These are phyloP conservation scores for Pestalotiopsis sp. DNA, from an alignment of 2,329 filamentous ascomycete genomes.

Conservation along the genomic window DNA sequence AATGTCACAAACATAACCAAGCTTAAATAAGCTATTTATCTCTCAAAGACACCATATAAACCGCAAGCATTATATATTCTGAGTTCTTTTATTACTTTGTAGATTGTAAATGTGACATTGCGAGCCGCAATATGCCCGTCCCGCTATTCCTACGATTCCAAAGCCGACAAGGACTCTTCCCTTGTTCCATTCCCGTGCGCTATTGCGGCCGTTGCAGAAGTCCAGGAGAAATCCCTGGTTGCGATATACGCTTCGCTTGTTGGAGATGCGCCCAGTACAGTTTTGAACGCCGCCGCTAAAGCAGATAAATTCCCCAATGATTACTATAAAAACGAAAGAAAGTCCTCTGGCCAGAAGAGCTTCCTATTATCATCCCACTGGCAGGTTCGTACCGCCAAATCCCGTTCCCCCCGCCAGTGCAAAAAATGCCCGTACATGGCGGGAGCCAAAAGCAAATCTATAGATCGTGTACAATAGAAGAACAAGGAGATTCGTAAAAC, in stretches of 20 bases:
- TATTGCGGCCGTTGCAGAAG: background rate
- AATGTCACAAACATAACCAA: no score
- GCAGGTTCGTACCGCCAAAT: background rate
- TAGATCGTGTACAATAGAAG: slow-evolving; percentile 14
- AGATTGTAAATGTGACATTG: no score
- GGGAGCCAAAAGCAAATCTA: slow-evolving; percentile 10
- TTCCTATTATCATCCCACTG: background rate
- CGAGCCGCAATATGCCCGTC: no score
- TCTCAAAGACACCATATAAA: no score
- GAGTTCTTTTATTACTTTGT: no score
- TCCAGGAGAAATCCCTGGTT: background rate
- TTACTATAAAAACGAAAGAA: slow-evolving; percentile 3
- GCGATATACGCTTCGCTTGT: background rate
- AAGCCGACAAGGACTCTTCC: background rate
- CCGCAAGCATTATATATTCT: no score
- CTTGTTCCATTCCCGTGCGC: background rate
- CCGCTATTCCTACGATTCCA: background rate
- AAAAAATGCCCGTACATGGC: background rate
- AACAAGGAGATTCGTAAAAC: slow-evolving; percentile 25
- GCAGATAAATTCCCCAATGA: slow-evolving; percentile 6
- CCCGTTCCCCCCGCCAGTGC: background rate
- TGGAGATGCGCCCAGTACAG: slow-evolving; percentile 5
- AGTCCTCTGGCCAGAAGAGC: background rate
- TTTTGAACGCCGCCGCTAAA: slow-evolving; percentile 14
- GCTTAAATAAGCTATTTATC: no score